Evolutionary conservation across 352 stramenopile species (phyloP).

Genomic region (Pythium oligandrum): DNA sequence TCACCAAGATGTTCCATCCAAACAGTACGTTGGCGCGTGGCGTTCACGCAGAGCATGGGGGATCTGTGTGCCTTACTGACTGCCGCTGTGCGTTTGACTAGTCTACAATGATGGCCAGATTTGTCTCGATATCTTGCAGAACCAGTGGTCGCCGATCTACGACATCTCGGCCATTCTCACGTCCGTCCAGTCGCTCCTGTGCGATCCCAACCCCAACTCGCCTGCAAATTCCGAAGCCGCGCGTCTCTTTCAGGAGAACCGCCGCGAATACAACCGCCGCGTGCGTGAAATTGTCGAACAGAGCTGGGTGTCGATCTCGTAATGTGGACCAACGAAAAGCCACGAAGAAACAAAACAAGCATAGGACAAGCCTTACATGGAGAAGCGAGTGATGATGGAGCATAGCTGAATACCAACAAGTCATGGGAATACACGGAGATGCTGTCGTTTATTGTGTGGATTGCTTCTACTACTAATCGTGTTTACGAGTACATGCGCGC

Average conservation of each 20-base stretch:
- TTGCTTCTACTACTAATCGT: too few species aligned
- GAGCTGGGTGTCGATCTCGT: conserved; percentile 91
- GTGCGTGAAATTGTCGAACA: conserved; percentile 99
- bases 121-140: conserved; percentile 99
- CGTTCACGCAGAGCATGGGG: background rate
- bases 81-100: conserved; percentile 20
- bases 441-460: too few species aligned
- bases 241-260: conserved; percentile 98
- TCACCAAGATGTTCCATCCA: conserved; percentile 99
- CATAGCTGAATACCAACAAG: too few species aligned
- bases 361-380: too few species aligned
- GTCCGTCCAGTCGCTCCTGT: conserved; percentile 99
- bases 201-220: conserved; percentile 98
- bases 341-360: too few species aligned
- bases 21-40: conserved; percentile 81
- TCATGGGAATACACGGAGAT: too few species aligned
- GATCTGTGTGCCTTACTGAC: background rate
- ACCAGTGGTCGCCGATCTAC: conserved; percentile 99
- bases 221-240: conserved; percentile 98
- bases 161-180: conserved; percentile 99
- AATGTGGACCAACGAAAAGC: too few species aligned
- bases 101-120: conserved; percentile 91
- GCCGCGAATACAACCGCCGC: conserved; percentile 98
- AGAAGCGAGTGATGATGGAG: too few species aligned
- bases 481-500: conserved; percentile 10